Conservation (phyloP, 345 rosid species). For the Ceriops zippeliana region DNA sequence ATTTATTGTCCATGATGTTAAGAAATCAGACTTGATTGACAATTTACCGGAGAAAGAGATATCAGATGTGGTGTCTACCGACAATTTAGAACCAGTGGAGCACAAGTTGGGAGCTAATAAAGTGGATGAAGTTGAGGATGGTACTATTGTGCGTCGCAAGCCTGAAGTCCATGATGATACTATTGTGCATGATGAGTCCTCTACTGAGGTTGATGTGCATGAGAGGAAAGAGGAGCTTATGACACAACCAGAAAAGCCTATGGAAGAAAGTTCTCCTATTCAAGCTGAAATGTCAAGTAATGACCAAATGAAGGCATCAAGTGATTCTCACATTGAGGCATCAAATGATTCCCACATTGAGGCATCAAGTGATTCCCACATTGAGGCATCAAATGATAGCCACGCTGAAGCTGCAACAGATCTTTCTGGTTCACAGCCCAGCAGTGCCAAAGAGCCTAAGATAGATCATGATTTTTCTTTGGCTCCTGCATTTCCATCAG, state of each 20-base stretch:
- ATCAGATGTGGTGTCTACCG: conserved; percentile 28
- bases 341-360: conserved; percentile 11
- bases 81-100: conserved; percentile 37
- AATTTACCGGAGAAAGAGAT: conserved; percentile 38
- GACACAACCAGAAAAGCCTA: conserved; percentile 31
- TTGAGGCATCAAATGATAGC: conserved; percentile 12
- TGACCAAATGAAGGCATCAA: conserved; percentile 9
- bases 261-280: conserved; percentile 33
- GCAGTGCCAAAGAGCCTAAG: conserved; percentile 30
- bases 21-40: conserved; percentile 30
- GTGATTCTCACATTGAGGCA: conserved; percentile 6
- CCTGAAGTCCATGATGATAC: neutral
- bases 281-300: conserved; percentile 36
- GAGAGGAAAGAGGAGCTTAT: conserved; percentile 37
- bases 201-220: conserved; percentile 31
- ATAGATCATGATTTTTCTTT: conserved; percentile 34
- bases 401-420: conserved; percentile 13
- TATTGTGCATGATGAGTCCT: conserved; percentile 31
- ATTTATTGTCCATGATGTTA: conserved; percentile 27
- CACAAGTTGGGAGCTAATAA: conserved; percentile 35
- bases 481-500: conserved; percentile 36
- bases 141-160: conserved; percentile 7
- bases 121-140: conserved; percentile 33
- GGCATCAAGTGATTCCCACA: conserved; percentile 7
- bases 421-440: conserved; percentile 34